Base-by-base conservation (phyloP, 2,329 filamentous ascomycete genomes). In the Fusarium vanettenii region DNA sequence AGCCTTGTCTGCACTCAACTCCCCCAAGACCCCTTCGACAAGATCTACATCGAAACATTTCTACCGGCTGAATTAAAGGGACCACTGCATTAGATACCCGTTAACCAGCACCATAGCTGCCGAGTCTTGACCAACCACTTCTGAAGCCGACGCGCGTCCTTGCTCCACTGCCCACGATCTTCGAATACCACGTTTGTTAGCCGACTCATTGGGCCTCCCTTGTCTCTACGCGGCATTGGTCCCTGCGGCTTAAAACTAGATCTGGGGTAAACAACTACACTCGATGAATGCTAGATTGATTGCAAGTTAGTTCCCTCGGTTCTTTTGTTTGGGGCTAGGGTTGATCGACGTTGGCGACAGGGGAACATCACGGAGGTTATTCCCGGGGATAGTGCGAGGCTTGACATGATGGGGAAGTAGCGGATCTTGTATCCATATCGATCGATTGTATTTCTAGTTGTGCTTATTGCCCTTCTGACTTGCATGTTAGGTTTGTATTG, bases 101-200 rank as follows among this genome's bases (percentile, higher is more conserved):
- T 25, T 45, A 31, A 18, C 7, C 14, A 37, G 13, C 20, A 25
- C 16, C 48, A 60, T 18, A 18, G 16, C 6, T 61, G 59, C 59
- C 25, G 37, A 61, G 5, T 33, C 41, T 45, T 22, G 35, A 6
- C n/a, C 59, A 25, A 48, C n/a, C 59, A 41, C 59, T 48, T 48
- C 59, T 11, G 10, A 37, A 64, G 45, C 60, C 60, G 60, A 64
- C 43, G 60, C 60, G 60, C 45, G 60, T 56, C 60, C 43, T 55
- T 50, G 60, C 60, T 63, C 60, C 43, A 64, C 60, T 45, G 37
- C 45, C 59, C 29, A 18, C 25, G 25, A 61, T 48, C 39, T 61
- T 61, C 14, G 37, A 27, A 45, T 48, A 48, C 59, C 59, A 48
- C 39, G 39, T 33, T 22, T 18, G n/a, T 18, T 48, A 61, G 39